Percentiles rank a stretch among this genome's conserved stretches.
Evolutionary conservation across 129 eudicot species (phyloP).

Genomic region (Glebionis coronaria): DNA sequence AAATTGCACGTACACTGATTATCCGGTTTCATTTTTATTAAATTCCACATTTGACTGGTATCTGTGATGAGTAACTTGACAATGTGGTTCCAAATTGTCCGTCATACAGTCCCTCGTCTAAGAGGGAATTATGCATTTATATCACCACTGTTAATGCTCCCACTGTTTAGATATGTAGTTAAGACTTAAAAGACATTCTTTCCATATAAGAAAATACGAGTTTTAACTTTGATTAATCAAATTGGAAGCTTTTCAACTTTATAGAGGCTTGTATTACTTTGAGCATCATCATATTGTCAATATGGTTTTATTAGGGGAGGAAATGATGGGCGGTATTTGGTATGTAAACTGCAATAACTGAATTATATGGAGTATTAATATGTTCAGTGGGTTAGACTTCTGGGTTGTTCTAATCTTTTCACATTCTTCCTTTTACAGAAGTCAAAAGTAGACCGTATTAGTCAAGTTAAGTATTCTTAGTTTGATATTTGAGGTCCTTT

Average conservation of each 20-base stretch:
- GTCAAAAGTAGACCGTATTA: conserved; percentile 12
- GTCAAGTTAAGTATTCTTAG: background rate
- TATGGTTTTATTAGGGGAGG: background rate
- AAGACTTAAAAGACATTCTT: background rate
- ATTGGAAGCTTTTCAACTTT: background rate
- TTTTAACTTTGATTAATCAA: background rate
- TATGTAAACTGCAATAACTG: no score
- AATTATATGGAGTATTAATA: background rate
- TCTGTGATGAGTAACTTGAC: no score
- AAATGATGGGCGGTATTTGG: background rate
- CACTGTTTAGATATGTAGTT: background rate
- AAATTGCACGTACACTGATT: no score
- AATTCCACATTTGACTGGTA: no score
- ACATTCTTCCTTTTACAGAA: background rate
- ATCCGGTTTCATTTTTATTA: no score
- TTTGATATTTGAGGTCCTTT: background rate
- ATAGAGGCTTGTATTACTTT: no score
- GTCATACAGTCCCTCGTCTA: no score
- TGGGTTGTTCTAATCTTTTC: background rate
- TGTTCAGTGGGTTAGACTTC: background rate
- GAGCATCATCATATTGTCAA: no score
- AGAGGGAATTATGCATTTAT: background rate
- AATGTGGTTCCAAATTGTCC: no score
- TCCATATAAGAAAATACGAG: background rate
- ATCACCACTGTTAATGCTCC: background rate